phyloP scores from a whole-genome alignment of 139 green algal species.

The Ettlia oleoabundans region DNA sequence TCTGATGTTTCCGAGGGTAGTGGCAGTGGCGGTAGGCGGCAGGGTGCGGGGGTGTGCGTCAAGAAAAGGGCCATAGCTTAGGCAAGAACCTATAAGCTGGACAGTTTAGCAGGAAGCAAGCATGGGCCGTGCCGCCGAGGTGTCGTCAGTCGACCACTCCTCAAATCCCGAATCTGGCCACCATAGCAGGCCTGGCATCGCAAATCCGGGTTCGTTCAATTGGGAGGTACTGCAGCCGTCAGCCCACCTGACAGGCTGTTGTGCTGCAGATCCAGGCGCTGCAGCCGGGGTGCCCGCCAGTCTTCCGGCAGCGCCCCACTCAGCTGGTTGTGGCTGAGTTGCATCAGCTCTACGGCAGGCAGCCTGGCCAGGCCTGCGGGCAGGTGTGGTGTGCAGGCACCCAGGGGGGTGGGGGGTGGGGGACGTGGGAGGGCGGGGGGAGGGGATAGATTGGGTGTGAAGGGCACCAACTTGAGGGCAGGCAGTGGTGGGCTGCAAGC shows the following conservation, averaged over 20 bases:
- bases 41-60: no score
- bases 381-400: not conserved
- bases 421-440: not conserved
- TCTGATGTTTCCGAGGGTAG: no score
- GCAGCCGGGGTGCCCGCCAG: not conserved
- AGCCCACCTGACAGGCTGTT: not conserved
- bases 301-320: not conserved
- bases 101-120: not conserved
- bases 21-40: no score
- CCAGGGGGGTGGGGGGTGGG: not conserved
- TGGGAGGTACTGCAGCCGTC: not conserved
- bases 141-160: not conserved
- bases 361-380: slow-evolving; percentile 9
- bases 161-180: not conserved
- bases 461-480: no score
- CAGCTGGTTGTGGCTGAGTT: slow-evolving; percentile 9
- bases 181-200: not conserved
- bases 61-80: not conserved
- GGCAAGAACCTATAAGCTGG: not conserved
- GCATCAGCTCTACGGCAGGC: not conserved
- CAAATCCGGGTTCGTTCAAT: not conserved
- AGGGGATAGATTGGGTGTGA: not conserved
- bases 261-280: slow-evolving; percentile 6
- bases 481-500: no score
- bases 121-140: not conserved